Base-by-base conservation (phyloP, 495 filamentous ascomycete genomes). In the Aspergillus steynii region DNA sequence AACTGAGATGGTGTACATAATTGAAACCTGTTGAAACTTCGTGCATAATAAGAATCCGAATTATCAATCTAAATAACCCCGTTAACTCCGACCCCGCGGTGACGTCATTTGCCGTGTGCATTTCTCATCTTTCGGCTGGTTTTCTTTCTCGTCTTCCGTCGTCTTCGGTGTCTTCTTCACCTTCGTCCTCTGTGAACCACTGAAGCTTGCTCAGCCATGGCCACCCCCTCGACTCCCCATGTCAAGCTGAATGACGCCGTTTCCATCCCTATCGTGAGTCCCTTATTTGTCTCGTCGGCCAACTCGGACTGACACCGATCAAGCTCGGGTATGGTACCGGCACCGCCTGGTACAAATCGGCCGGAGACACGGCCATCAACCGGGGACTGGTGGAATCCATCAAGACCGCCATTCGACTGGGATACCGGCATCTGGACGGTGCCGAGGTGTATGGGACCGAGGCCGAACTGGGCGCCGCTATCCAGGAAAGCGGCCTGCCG, bases 381-480 rank as follows among this genome's bases (percentile, higher is more conserved):
- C 68, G 66, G 5, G 64, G 71, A 14, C 61, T 86, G 45, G 76
- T 91, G 31, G 82, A 88, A 6, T 73, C 80, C 14, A 80, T 87
- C n/a, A 83, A 91, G 51, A 83, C 72, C 29, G 90, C 92, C 4
- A 84, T 93, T 62, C 83, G 84, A 52, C 72, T 85, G 34, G 91
- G 90, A 28, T 96, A 88, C 73, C 72, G 78, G 56, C 91, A 96
- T 66, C 78, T 94, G 20, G 92, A 96, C 73, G 86, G 88, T 9
- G 92, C 92, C 29, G 88, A 96, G 85, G 85, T 85, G 5, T 95
- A 96, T 77, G 82, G 85, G 63, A 96, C 92, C 47, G 92, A 96
- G 70, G 64, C 71, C 42, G 90, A 94, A 66, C 76, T 94, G 29
- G 92, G 92, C 45, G 67, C 79, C 14, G 91, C 88, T 10, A 92